Evolutionary conservation across 441 rosid genomes (phyloP).

Genomic region (Hypseocharis bilobata): DNA sequence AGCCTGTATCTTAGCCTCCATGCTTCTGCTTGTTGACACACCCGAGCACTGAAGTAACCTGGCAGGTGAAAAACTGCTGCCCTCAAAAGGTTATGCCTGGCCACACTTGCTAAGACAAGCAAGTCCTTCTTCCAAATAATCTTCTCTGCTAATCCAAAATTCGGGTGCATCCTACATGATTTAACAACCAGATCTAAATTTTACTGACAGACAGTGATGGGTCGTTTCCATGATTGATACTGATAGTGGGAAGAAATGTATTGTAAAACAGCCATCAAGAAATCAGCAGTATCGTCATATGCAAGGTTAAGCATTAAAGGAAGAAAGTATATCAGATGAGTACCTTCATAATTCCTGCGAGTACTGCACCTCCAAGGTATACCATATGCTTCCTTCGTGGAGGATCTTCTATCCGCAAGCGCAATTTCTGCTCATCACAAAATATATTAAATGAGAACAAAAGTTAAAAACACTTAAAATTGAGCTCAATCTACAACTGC

Average conservation of each 20-base stretch:
- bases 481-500: not conserved
- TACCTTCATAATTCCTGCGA: conserved; percentile 97
- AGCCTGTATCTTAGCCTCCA: not conserved
- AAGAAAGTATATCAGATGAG: conserved; percentile 6
- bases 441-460: conserved; percentile 12
- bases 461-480: no score
- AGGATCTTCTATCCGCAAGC: conserved; percentile 83
- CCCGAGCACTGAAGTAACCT: not conserved
- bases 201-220: not conserved
- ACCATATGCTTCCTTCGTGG: conserved; percentile 97
- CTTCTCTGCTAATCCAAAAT: conserved; percentile 90
- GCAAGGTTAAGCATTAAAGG: not conserved
- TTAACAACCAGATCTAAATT: not conserved
- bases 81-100: conserved; percentile 34
- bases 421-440: conserved; percentile 48
- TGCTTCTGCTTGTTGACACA: not conserved
- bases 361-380: conserved; percentile 93
- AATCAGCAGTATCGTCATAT: not conserved
- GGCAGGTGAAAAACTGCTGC: no score
- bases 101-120: conserved; percentile 66
- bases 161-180: conserved; percentile 80
- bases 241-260: not conserved
- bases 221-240: not conserved
- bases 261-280: not conserved
- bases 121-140: conserved; percentile 76